Evolutionary conservation across 345 rosid genomes (phyloP).

Genomic region (Aquilaria malaccensis): DNA sequence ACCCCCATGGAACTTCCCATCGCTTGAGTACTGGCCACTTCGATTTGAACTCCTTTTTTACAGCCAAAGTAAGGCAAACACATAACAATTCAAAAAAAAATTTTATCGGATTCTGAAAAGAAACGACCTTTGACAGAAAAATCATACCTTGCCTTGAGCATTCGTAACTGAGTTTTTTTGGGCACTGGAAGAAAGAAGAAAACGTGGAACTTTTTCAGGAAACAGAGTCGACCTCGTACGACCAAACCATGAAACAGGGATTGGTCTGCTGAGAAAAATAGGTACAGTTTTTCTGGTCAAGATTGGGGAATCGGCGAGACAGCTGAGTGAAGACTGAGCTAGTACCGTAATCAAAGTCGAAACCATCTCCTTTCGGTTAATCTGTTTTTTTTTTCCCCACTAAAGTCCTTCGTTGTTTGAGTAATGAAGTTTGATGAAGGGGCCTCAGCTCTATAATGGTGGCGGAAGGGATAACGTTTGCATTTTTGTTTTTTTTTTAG

Average conservation of each 20-base stretch:
- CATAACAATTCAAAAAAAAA: background rate
- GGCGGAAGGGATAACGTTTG: too few species aligned
- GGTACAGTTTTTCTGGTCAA: conserved; percentile 12
- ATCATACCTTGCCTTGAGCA: conserved; percentile 19
- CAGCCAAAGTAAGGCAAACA: background rate
- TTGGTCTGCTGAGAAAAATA: conserved; percentile 11
- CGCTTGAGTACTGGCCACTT: conserved; percentile 64
- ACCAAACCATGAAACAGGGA: conserved; percentile 14
- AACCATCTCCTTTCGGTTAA: conserved; percentile 23
- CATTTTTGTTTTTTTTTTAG: too few species aligned
- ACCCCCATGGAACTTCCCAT: conserved; percentile 95
- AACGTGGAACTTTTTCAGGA: conserved; percentile 18
- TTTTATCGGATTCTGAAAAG: background rate
- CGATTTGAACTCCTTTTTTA: conserved; percentile 18
- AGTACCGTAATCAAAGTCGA: conserved; percentile 27
- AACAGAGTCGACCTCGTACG: conserved; percentile 12
- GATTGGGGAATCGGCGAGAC: conserved; percentile 17
- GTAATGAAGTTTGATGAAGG: background rate
- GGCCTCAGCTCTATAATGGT: too few species aligned
- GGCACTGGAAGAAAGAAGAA: conserved; percentile 37
- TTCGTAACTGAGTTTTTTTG: conserved; percentile 42
- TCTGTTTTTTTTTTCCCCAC: background rate
- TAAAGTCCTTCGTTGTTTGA: background rate
- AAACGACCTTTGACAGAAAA: background rate
- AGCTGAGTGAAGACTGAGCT: conserved; percentile 32